These are phyloP conservation scores for Candida dubliniensis DNA, from an alignment of 1,139 yeast genomes.

Conservation along the genomic window DNA sequence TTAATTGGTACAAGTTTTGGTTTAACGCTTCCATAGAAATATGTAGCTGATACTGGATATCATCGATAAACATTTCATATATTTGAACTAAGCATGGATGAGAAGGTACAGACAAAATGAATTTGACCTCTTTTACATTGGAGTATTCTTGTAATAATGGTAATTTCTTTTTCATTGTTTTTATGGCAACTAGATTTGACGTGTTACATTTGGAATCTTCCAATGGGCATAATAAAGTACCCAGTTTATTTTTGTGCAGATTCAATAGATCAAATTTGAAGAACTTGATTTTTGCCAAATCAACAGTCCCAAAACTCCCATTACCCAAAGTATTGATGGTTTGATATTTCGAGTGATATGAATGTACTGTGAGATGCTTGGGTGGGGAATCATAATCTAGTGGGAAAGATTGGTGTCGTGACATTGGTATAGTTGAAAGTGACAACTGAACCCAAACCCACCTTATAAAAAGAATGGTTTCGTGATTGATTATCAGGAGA, in stretches of 20 bases:
- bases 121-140: conserved; percentile 70
- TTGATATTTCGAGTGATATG: conserved; percentile 48
- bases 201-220: conserved; percentile 22
- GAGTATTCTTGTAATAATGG: conserved; percentile 55
- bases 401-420: conserved; percentile 10
- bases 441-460: not conserved
- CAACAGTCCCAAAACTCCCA: conserved; percentile 79
- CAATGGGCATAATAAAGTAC: conserved; percentile 54
- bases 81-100: conserved; percentile 73
- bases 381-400: conserved; percentile 22
- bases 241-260: conserved; percentile 19
- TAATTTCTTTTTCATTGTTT: conserved; percentile 65
- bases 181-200: conserved; percentile 74
- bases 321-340: conserved; percentile 59
- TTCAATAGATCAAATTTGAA: conserved; percentile 16
- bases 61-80: conserved; percentile 77
- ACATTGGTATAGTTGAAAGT: conserved; percentile 4
- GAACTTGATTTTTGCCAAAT: conserved; percentile 51
- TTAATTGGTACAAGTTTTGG: conserved; percentile 73
- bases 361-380: conserved; percentile 35
- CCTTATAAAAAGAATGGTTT: too few relatives aligned
- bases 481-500: not conserved
- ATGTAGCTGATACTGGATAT: conserved; percentile 55
- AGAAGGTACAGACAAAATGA: conserved; percentile 67
- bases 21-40: conserved; percentile 90